These are phyloP conservation scores for Phyllosticta paracitricarpa DNA, from an alignment of 2,329 filamentous ascomycete species.

Conservation along the genomic window DNA sequence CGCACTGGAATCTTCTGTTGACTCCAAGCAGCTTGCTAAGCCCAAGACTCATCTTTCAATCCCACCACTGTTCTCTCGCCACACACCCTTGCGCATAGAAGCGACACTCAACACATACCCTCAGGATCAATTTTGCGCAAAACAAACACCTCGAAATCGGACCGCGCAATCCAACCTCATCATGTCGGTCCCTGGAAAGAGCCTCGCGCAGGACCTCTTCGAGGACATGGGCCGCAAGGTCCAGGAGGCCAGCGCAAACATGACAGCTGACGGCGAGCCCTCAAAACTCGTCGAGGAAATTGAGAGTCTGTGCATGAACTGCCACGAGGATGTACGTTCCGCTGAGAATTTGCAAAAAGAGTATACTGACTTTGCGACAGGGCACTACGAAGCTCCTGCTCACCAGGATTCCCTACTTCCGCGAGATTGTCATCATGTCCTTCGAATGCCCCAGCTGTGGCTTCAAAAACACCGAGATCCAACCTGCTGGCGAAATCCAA, in stretches of 20 bases:
- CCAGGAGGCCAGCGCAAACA: constrained; percentile 28
- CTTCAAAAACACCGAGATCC: constrained; percentile 87
- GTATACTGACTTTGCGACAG: constrained; percentile 34
- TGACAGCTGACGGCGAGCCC: constrained; percentile 29
- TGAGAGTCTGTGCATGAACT: constrained; percentile 46
- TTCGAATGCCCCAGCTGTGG: constrained; percentile 86
- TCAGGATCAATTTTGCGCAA: background rate
- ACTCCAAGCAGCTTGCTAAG: background rate
- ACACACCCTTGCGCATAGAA: background rate
- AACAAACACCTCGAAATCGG: background rate
- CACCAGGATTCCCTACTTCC: constrained; percentile 91
- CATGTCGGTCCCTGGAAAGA: constrained; percentile 24
- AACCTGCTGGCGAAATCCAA: constrained; percentile 85
- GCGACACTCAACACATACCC: background rate
- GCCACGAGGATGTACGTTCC: constrained; percentile 37
- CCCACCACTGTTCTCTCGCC: background rate
- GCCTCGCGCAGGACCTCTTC: constrained; percentile 39
- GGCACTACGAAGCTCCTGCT: constrained; percentile 79
- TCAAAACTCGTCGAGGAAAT: constrained; percentile 44
- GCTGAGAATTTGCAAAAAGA: background rate
- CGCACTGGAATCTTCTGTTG: background rate
- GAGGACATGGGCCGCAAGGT: constrained; percentile 43
- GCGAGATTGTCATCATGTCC: constrained; percentile 94
- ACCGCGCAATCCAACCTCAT: constrained; percentile 7
- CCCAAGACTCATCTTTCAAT: background rate